Conservation (phyloP, 495 filamentous ascomycete species). For the Neurospora sp. region DNA sequence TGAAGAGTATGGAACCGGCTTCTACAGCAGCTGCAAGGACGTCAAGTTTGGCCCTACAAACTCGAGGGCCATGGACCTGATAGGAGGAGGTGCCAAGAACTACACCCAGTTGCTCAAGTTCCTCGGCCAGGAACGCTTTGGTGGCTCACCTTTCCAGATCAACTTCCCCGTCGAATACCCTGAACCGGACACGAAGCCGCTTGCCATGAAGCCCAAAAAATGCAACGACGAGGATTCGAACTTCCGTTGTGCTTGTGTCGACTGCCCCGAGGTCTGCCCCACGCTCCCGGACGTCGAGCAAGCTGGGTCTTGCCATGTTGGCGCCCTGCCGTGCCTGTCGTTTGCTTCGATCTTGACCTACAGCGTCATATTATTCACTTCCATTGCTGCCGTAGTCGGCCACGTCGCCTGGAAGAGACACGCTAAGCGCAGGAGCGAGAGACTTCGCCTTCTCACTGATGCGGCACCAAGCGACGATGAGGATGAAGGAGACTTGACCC, state of each 20-base stretch:
- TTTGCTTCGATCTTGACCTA: slow-evolving; percentile 88
- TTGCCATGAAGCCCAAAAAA: slow-evolving; percentile 58
- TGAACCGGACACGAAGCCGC: slow-evolving; percentile 54
- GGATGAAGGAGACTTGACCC: slow-evolving; percentile 72
- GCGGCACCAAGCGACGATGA: slow-evolving; percentile 79
- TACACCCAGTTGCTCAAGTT: slow-evolving; percentile 79
- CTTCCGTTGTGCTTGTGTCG: slow-evolving; percentile 86
- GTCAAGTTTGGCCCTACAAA: slow-evolving; percentile 95
- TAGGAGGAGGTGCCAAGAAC: slow-evolving; percentile 90
- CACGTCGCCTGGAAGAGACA: slow-evolving; percentile 67
- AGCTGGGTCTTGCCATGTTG: slow-evolving; percentile 66
- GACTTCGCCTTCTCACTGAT: slow-evolving; percentile 78
- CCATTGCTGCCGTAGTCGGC: slow-evolving; percentile 56
- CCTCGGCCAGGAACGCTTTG: slow-evolving; percentile 76
- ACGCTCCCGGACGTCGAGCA: slow-evolving; percentile 62
- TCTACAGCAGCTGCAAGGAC: slow-evolving; percentile 96
- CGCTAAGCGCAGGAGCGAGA: slow-evolving; percentile 62
- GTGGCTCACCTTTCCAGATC: slow-evolving; percentile 95
- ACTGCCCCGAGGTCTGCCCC: slow-evolving; percentile 79
- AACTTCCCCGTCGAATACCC: slow-evolving; percentile 66
- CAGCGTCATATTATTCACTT: slow-evolving; percentile 55
- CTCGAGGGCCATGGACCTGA: slow-evolving; percentile 83
- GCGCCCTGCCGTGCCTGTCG: slow-evolving; percentile 77
- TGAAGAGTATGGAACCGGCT: slow-evolving; percentile 74
- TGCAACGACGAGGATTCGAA: slow-evolving; percentile 81